A percentile compares a stretch with the other conserved stretches of the same genome.
Evolutionary conservation across 305 asterid genomes (phyloP).

Genomic region (Withania somnifera): DNA sequence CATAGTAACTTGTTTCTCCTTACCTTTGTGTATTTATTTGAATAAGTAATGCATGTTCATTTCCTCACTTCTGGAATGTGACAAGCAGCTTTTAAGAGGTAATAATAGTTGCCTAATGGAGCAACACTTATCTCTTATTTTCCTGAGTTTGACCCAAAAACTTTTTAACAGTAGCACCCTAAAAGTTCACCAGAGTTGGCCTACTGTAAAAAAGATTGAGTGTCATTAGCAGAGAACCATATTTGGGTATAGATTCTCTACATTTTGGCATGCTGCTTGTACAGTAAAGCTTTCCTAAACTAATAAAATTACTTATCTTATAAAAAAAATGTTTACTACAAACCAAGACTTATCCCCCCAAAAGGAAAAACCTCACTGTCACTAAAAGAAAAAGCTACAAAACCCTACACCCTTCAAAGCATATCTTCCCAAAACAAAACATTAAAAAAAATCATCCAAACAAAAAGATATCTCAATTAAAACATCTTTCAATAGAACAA

Average conservation of each 20-base stretch:
- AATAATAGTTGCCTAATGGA: not conserved
- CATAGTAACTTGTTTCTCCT: not conserved
- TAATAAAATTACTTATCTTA: not conserved
- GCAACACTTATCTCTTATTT: not conserved
- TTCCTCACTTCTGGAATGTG: not conserved
- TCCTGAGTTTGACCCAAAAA: not conserved
- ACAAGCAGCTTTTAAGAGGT: not conserved
- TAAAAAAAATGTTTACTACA: not conserved
- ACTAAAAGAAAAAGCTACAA: not conserved
- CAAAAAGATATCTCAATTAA: not conserved
- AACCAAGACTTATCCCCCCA: conserved; percentile 27
- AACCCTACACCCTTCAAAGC: not conserved
- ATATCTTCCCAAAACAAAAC: not conserved
- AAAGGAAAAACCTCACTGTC: conserved; percentile 6
- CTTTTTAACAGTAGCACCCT: not conserved
- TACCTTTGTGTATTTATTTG: not conserved
- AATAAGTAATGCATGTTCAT: not conserved
- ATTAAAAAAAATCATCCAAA: not conserved
- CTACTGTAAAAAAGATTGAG: not conserved
- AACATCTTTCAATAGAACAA: not conserved
- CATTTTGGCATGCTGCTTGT: not conserved
- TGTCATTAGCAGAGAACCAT: not conserved
- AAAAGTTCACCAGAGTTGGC: not conserved
- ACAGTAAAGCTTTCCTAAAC: not conserved
- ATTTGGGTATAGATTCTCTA: not conserved